Conservation (phyloP, 1,284 basidiomycete genomes). For the Rhodotorula sp. region DNA sequence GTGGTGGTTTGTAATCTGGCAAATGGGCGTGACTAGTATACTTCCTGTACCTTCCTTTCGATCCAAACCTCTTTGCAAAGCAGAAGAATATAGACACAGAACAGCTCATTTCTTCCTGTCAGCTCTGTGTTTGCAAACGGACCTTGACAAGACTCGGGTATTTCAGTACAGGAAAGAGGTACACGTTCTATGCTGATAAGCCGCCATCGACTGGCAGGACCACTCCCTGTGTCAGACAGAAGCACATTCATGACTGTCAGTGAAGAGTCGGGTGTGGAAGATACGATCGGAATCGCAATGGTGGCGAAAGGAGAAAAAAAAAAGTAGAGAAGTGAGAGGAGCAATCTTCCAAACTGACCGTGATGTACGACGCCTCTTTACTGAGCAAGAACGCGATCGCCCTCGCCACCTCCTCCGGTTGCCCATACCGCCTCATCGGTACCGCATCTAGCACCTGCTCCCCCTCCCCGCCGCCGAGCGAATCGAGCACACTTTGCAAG, state of each 20-base stretch:
- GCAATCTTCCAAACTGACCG: conserved; percentile 13
- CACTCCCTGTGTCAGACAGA: conserved; percentile 20
- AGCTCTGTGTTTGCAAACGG: no score
- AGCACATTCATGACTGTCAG: neutral
- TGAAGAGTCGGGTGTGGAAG: no score
- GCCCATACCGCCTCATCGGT: conserved; percentile 28
- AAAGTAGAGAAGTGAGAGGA: no score
- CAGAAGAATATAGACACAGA: no score
- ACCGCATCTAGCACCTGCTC: conserved; percentile 7
- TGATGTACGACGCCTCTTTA: conserved; percentile 29
- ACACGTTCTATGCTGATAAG: conserved; percentile 7
- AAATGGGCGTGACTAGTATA: no score
- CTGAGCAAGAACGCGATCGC: conserved; percentile 36
- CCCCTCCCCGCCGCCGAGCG: conserved; percentile 1
- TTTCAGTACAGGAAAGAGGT: neutral
- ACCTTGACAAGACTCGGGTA: no score
- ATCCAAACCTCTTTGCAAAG: no score
- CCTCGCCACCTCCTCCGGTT: conserved; percentile 33
- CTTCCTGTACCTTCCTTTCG: no score
- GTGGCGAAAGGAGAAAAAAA: neutral
- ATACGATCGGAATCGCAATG: no score
- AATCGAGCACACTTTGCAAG: conserved; percentile 13
- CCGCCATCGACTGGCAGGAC: conserved; percentile 38
- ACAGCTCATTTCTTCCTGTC: no score
- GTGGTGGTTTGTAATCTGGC: no score